Evolutionary conservation across 1,139 yeast species (phyloP), one percentile per base, ranked within the genome.

Genomic region (Geotrichum europaeum): DNA sequence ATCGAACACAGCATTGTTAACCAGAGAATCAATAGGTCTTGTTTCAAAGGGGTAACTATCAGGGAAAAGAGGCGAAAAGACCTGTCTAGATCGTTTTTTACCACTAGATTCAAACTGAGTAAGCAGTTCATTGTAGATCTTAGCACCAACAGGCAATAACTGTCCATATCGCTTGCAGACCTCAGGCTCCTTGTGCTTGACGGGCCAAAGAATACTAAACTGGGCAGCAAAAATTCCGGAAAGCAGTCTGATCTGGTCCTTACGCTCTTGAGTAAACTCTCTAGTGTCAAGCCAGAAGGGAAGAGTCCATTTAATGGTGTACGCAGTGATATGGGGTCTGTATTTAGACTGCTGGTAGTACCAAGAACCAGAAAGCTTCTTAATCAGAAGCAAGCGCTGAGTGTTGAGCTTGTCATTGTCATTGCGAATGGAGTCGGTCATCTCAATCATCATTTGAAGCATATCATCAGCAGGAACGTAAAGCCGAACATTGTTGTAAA

Each of bases 1-100:
- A 51, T 86, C 90, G 65, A 87, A 78, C 1, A 80, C 78, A 65
- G 85, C 89, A 65, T 86, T 89, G 65, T 84, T 83, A 28, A 89
- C 89, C 57, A 85, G 79, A 0, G 96, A 86, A 70, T 89, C 96
- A 67, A 88, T 81, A 1, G 94, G 84, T 52, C 80, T 71, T 52
- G 84, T 85, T 59, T 75, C 76, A 69, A 87, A 86, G 22, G 96
- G 96, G 69, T 81, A 83, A 18, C 76, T 75, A 22, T 79, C 79
- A 4, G 96, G 96, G 76, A 89, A 90, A 47, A 90, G 73, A 25
- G 72, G 70, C 4, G 75, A 71, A 63, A 69, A 73, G 4, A 69
- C 71, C 55, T 60, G 50, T 52, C 65, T 51, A 22, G 55, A 36
- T 62, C 63, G 15, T 49, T 57, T 47, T 25, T 61, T 53, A 20